Percentiles rank a stretch among this genome's conserved stretches.
phyloP scores from a whole-genome alignment of 345 rosid genomes.

The Brassica juncea region DNA sequence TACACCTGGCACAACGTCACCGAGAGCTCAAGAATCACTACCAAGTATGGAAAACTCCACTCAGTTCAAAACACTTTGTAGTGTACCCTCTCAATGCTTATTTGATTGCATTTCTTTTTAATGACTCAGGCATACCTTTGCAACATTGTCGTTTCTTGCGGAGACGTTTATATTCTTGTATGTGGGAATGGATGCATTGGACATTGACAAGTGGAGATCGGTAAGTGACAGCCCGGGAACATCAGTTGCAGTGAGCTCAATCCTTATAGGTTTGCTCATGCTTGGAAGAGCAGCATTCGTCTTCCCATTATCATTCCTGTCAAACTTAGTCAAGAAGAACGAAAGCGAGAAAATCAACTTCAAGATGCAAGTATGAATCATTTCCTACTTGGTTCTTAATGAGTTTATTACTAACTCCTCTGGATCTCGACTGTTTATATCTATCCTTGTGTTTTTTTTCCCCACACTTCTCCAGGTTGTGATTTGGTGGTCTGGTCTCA shows the following conservation, averaged over 20 bases:
- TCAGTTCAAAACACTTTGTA: slow-evolving; percentile 20
- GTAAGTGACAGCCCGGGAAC: slow-evolving; percentile 89
- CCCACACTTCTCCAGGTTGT: slow-evolving; percentile 50
- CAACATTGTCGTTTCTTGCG: slow-evolving; percentile 91
- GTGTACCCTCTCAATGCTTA: not conserved
- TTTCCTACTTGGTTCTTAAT: slow-evolving; percentile 10
- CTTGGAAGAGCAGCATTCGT: slow-evolving; percentile 97
- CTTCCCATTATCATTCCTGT: slow-evolving; percentile 82
- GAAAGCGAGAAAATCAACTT: slow-evolving; percentile 64
- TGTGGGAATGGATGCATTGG: slow-evolving; percentile 99
- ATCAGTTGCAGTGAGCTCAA: slow-evolving; percentile 78
- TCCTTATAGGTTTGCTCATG: slow-evolving; percentile 71
- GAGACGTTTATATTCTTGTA: slow-evolving; percentile 93
- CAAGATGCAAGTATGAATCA: slow-evolving; percentile 68
- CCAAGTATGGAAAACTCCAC: slow-evolving; percentile 58
- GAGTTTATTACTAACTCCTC: not conserved
- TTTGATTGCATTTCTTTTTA: not conserved
- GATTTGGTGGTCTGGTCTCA: slow-evolving; percentile 99
- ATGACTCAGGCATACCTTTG: slow-evolving; percentile 82
- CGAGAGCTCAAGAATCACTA: slow-evolving; percentile 84
- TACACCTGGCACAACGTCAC: slow-evolving; percentile 96
- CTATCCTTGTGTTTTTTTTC: not conserved
- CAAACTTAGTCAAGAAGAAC: slow-evolving; percentile 78
- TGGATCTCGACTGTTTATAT: not conserved
- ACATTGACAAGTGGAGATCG: slow-evolving; percentile 94